Base-by-base conservation (phyloP, 495 filamentous ascomycete species). In the Daldinia vernicosa region DNA sequence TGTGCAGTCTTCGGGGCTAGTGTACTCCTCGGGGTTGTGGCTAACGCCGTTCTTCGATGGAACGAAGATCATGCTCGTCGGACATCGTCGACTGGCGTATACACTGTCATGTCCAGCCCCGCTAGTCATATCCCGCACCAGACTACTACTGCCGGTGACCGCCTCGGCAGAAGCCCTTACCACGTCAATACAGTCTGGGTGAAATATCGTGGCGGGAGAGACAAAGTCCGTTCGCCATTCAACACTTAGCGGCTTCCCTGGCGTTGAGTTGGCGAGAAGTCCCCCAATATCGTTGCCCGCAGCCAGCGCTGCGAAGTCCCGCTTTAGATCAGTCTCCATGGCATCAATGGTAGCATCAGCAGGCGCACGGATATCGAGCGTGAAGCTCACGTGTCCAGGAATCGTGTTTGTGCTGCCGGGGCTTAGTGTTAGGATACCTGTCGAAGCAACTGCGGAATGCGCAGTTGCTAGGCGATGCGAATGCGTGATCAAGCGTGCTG, bases 281-380 rank as follows among this genome's bases (percentile, higher is more conserved):
- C 67, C 70, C 8, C 39, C 65, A n/a, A 77, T 43, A 45, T 68
- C 72, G 17, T 73, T 28, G 3, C 72, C 74, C 1, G 72, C 63
- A 0, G 75, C 77, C 6, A 82, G 62, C 30, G 50, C 53, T 8
- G 68, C 71, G 39, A 79, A 82, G 45, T 77, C 71, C 0, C 51
- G 50, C 56, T 76, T 77, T 9, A 82, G 39, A 33, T 71, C 63
- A 1, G 52, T 53, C 71, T 73, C 70, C 28, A 72, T 62, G 5
- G 43, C 60, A 7, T 83, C 79, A 3, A 94, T 81, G 5, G 84
- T 84, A 19, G 77, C 80, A 67, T 91, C 88, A 39, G 86, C 76
- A 0, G 86, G 87, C 0, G 88, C 84, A 19, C 92, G 88, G 51
- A 94, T 85, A 70, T 95, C 92, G 14, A 94, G 83, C 11, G 84